Percentiles rank a stretch among this genome's conserved stretches.
Evolutionary conservation across 176 grass and related monocot species (phyloP).

Genomic region (Alopecurus myosuroides): DNA sequence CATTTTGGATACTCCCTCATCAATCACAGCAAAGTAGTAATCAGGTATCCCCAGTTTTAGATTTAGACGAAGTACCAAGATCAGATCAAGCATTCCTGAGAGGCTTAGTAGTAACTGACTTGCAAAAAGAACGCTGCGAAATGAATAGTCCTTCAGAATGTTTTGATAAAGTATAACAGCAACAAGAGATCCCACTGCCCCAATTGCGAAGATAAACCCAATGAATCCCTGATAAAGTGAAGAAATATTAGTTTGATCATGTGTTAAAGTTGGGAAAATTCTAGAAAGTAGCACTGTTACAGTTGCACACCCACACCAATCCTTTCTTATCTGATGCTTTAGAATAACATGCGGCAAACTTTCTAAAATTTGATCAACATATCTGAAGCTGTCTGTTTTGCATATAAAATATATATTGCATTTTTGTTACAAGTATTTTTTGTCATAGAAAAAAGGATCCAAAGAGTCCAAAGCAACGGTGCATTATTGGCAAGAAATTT

Average conservation of each 20-base stretch:
- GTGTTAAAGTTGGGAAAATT: not conserved
- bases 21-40: conserved; percentile 76
- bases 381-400: not conserved
- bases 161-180: conserved; percentile 79
- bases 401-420: not conserved
- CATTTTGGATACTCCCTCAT: conserved; percentile 74
- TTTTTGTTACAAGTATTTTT: not conserved
- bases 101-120: conserved; percentile 65
- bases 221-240: conserved; percentile 58
- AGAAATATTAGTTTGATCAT: conserved; percentile 5
- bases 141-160: conserved; percentile 57
- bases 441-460: not conserved
- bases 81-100: conserved; percentile 80
- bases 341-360: not conserved
- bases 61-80: conserved; percentile 71
- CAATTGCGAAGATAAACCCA: conserved; percentile 74
- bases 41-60: conserved; percentile 70
- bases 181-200: conserved; percentile 69
- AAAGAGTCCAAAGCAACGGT: not conserved
- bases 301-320: not conserved
- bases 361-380: not conserved
- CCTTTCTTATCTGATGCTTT: not conserved
- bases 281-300: not conserved
- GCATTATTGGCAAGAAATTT: not conserved
- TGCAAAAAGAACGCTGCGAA: conserved; percentile 59